Evolutionary conservation across 805 yeast species (phyloP), one percentile per base, ranked within the genome.

Genomic region (Candida krabiensis): DNA sequence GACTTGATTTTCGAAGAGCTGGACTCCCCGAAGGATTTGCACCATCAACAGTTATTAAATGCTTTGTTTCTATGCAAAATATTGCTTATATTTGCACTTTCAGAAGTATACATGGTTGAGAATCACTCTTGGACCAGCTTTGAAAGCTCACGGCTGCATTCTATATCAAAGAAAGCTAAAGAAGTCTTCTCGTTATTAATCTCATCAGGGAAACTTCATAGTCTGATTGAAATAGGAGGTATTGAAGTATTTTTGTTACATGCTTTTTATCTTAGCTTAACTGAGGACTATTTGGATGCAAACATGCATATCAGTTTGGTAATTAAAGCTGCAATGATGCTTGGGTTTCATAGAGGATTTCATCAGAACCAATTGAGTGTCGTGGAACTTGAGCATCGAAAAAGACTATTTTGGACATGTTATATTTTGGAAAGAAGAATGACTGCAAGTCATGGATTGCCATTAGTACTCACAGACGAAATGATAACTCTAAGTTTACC

Each of bases 271-370:
- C 60, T 81, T 22, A 86, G 80, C 52, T 85, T 82, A 9, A 86
- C 86, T 0, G 88, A 81, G 53, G 77, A 83, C 50, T 80, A 86
- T 2, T 77, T 80, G 5, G 79, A 85, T 1, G 79, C 86, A 3
- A 81, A 79, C 49, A 77, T 82, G 47, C 80, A 79, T 57, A 78
- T 82, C 55, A 86, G 86, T 1, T 67, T 79, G 36, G 87, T 87
- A 0, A 58, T 82, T 19, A 66, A 86, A 37, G 74, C 85, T 0
- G 74, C 84, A 4, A 63, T 80, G 37, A 76, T 80, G 28, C 55
- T 80, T 22, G 88, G 88, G 3, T 73, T 83, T 79, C 87, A 83
- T 55, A 85, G 79, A 2, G 88, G 82, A 58, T 80, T 83, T 3
- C 86, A 79, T 41, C 72, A 74, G 48, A 82, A 75, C 41, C 59